phyloP scores from a whole-genome alignment of 78 protist species.

The Dictyostelium firmibasis region DNA sequence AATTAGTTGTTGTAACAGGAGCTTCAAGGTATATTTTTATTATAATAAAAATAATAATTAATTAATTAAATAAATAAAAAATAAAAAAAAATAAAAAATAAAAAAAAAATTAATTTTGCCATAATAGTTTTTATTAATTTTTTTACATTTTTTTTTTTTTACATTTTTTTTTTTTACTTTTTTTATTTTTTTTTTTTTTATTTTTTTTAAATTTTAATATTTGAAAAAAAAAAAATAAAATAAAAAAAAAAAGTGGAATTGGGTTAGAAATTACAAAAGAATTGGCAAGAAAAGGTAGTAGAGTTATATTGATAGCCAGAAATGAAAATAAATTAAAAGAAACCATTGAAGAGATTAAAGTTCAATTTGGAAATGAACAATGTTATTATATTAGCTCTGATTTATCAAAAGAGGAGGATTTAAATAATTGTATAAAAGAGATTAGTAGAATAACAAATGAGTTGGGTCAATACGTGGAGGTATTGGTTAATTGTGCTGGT shows the following conservation, averaged over 20 bases:
- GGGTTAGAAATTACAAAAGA: conserved; percentile 36
- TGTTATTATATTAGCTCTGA: conserved; percentile 6
- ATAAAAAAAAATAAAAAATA: neutral
- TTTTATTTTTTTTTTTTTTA: neutral
- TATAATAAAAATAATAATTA: no score
- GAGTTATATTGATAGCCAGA: conserved; percentile 37
- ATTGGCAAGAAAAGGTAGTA: conserved; percentile 22
- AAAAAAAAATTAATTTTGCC: no score
- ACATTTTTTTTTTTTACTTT: neutral
- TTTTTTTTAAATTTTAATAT: neutral
- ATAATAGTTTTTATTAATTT: neutral
- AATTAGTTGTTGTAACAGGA: conserved; percentile 49
- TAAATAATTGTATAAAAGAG: neutral
- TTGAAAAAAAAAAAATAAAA: neutral
- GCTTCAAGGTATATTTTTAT: conserved; percentile 40
- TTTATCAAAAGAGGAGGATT: conserved; percentile 3
- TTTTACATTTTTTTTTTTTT: neutral
- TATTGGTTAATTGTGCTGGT: conserved; percentile 50
- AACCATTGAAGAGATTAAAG: neutral
- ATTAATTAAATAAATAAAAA: no score
- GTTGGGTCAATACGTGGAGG: neutral
- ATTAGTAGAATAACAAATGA: neutral
- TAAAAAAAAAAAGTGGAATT: conserved; percentile 21
- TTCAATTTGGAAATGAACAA: neutral
- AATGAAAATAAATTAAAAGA: neutral